phyloP scores from a whole-genome alignment of 106 monocot genomes.

The Platanthera zijinensis region DNA sequence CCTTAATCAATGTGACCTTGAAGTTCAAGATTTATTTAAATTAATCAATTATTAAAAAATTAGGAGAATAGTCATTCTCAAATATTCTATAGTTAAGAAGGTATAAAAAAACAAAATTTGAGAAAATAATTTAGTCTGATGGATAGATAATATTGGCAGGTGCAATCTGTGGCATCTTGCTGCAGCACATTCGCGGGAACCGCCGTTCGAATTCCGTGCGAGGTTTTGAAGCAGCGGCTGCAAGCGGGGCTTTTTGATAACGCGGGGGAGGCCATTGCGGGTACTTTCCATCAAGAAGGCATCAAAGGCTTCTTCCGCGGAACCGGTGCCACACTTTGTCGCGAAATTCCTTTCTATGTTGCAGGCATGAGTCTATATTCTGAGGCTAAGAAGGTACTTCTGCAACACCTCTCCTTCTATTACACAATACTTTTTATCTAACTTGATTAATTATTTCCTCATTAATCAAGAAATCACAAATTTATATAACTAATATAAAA shows the following conservation, averaged over 20 bases:
- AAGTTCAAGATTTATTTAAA: no score
- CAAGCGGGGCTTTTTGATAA: conserved; percentile 77
- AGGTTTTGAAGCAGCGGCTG: conserved; percentile 83
- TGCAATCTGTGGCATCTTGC: conserved; percentile 61
- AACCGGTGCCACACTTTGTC: conserved; percentile 87
- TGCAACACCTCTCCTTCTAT: neutral
- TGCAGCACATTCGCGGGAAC: conserved; percentile 77
- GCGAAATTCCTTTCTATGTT: conserved; percentile 96
- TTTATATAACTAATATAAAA: no score
- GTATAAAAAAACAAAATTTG: no score
- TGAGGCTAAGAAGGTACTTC: conserved; percentile 80
- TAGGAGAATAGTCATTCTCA: no score
- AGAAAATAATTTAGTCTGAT: no score
- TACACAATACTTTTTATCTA: no score
- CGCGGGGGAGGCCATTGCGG: conserved; percentile 71
- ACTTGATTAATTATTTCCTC: no score
- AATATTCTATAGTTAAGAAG: no score
- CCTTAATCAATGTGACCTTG: no score
- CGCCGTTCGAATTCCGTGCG: conserved; percentile 70
- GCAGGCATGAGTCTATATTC: conserved; percentile 86
- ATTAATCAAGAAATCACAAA: no score
- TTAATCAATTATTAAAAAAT: no score
- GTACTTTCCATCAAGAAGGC: conserved; percentile 66
- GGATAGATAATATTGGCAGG: conserved; percentile 20
- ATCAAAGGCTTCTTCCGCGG: conserved; percentile 91